Percentiles rank a stretch among this genome's conserved stretches.
These are phyloP conservation scores for Paramecium tetraurelia DNA, from an alignment of 73 alveolate genomes.

Conservation along the genomic window DNA sequence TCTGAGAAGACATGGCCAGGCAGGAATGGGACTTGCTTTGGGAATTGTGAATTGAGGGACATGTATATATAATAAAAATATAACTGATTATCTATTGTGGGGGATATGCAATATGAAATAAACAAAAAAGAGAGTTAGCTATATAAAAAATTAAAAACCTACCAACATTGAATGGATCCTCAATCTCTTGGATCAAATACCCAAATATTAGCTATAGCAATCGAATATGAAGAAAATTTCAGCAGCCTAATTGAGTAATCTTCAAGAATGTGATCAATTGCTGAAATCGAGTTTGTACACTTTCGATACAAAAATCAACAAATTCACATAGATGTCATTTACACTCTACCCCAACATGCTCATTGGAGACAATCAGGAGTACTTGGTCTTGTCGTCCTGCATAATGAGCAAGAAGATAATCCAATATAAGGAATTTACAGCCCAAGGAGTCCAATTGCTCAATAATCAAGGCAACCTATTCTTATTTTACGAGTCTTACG, in stretches of 20 bases:
- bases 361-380: background rate
- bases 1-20: constrained; percentile 65
- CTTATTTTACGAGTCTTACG: constrained; percentile 35
- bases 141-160: background rate
- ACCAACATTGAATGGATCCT: constrained; percentile 42
- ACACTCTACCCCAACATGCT: constrained; percentile 22
- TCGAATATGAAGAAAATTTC: background rate
- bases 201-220: background rate
- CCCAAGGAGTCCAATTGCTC: background rate
- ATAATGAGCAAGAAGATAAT: background rate
- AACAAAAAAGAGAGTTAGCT: background rate
- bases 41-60: constrained; percentile 27
- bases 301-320: background rate
- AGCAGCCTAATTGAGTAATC: background rate
- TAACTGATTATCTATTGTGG: background rate
- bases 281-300: background rate
- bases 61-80: background rate
- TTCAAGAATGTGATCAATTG: constrained; percentile 34
- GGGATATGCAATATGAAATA: constrained; percentile 39
- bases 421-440: constrained; percentile 29
- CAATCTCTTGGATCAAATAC: constrained; percentile 35
- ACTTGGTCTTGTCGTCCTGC: background rate
- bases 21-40: constrained; percentile 50
- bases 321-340: background rate
- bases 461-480: background rate